phyloP scores from a whole-genome alignment of 225 moss, liverwort and hornwort genomes.

The Sphagnum tenellum region DNA sequence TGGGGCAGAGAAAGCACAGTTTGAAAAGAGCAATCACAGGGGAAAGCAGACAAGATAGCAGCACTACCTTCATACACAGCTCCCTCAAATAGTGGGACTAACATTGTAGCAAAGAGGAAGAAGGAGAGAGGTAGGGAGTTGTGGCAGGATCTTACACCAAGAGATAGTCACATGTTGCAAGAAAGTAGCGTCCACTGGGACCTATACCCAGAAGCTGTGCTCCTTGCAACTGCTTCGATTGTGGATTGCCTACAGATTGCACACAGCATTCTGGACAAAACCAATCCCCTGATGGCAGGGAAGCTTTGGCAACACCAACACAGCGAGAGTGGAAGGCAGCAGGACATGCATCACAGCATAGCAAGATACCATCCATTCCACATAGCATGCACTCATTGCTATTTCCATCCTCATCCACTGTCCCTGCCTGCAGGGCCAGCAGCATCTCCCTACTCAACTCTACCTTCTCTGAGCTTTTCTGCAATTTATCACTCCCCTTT shows the following conservation, averaged over 20 bases:
- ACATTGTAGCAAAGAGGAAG: too few species aligned
- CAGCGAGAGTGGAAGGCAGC: constrained; percentile 96
- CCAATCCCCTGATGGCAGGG: constrained; percentile 81
- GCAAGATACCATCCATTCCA: constrained; percentile 93
- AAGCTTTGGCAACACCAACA: constrained; percentile 71
- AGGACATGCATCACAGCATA: constrained; percentile 98
- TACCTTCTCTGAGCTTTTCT: constrained; percentile 58
- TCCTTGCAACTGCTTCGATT: constrained; percentile 68
- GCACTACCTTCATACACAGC: too few species aligned
- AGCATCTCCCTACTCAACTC: constrained; percentile 65
- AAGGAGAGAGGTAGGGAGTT: constrained; percentile 1
- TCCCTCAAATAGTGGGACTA: too few species aligned
- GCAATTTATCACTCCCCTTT: constrained; percentile 51
- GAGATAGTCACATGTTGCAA: constrained; percentile 64
- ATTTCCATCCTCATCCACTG: constrained; percentile 78
- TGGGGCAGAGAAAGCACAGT: too few species aligned
- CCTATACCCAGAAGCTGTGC: constrained; percentile 60
- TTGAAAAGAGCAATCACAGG: too few species aligned
- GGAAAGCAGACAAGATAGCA: too few species aligned
- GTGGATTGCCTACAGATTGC: constrained; percentile 41
- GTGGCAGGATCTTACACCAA: constrained; percentile 63
- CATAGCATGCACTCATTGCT: constrained; percentile 88
- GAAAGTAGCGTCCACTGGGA: constrained; percentile 44
- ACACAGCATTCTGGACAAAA: constrained; percentile 91
- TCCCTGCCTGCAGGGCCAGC: constrained; percentile 47